A percentile compares a stretch with the other conserved stretches of the same genome.
These are phyloP conservation scores for Neocallimastix lanati DNA, from an alignment of 192 early-diverging fungal species.

Conservation along the genomic window DNA sequence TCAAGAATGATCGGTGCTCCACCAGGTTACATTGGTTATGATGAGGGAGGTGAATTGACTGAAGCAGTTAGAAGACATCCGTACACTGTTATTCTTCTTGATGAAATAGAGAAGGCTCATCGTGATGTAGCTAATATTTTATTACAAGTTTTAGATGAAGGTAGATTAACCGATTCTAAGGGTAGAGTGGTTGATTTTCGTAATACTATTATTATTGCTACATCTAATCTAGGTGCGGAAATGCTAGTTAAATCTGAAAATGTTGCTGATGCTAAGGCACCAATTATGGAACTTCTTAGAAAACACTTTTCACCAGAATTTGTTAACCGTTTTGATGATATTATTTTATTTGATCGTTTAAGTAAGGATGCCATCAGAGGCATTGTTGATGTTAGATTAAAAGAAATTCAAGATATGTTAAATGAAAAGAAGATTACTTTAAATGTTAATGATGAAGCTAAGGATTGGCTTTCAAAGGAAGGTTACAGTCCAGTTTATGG, in stretches of 20 bases:
- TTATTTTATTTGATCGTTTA: slow-evolving; percentile 25
- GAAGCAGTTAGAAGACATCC: slow-evolving; percentile 63
- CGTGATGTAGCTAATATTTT: slow-evolving; percentile 81
- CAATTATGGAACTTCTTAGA: slow-evolving; percentile 47
- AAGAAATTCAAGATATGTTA: slow-evolving; percentile 28
- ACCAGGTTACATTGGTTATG: slow-evolving; percentile 53
- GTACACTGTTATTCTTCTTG: slow-evolving; percentile 55
- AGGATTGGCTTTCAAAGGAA: background rate
- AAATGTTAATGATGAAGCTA: background rate
- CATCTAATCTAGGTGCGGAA: slow-evolving; percentile 57
- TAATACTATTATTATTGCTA: slow-evolving; percentile 69
- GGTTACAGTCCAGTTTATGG: background rate
- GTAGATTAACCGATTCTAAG: slow-evolving; percentile 56
- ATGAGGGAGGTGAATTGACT: slow-evolving; percentile 57
- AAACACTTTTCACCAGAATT: slow-evolving; percentile 64
- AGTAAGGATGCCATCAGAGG: slow-evolving; percentile 41
- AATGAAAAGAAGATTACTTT: background rate
- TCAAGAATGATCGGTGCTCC: slow-evolving; percentile 60
- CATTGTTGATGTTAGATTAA: slow-evolving; percentile 56
- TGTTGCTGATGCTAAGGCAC: background rate
- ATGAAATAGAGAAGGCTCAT: slow-evolving; percentile 72
- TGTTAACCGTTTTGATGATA: slow-evolving; percentile 59
- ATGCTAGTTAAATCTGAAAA: slow-evolving; percentile 36
- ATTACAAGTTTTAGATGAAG: slow-evolving; percentile 79
- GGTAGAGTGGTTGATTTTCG: slow-evolving; percentile 59